Evolutionary conservation across 2,329 filamentous ascomycete species (phyloP).

Genomic region (Colletotrichum spaethianum): DNA sequence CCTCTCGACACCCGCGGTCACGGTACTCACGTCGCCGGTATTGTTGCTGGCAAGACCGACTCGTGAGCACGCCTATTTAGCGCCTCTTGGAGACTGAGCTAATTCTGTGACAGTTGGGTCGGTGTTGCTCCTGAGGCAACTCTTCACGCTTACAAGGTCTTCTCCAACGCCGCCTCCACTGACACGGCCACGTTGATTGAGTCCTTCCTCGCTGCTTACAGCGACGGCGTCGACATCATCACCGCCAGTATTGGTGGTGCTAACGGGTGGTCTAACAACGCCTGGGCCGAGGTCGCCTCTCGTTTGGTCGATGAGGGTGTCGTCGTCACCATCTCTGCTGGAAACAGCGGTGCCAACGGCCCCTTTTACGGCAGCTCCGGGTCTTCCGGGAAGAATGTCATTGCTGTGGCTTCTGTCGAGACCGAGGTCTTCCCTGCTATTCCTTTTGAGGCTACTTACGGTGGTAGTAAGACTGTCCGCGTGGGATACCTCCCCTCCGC

Average conservation of each 20-base stretch:
- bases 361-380: slow-evolving; percentile 62
- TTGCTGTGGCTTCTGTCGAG: slow-evolving; percentile 60
- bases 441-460: slow-evolving; percentile 51
- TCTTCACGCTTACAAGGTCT: slow-evolving; percentile 49
- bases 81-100: not conserved
- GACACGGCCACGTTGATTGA: slow-evolving; percentile 57
- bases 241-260: slow-evolving; percentile 53
- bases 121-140: slow-evolving; percentile 51
- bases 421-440: slow-evolving; percentile 49
- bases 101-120: slow-evolving; percentile 42
- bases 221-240: slow-evolving; percentile 53
- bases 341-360: slow-evolving; percentile 64
- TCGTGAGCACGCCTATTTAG: slow-evolving; percentile 18
- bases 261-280: slow-evolving; percentile 48
- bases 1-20: slow-evolving; percentile 47
- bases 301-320: slow-evolving; percentile 62
- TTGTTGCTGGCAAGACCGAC: slow-evolving; percentile 47
- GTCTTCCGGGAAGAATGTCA: slow-evolving; percentile 57
- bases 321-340: slow-evolving; percentile 65
- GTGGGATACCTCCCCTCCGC: slow-evolving; percentile 53
- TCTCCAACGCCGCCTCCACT: slow-evolving; percentile 45
- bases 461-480: slow-evolving; percentile 44
- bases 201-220: slow-evolving; percentile 52
- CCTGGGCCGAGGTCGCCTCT: slow-evolving; percentile 54
- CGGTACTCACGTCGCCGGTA: slow-evolving; percentile 51